Conservation (phyloP, 192 early-diverging fungal genomes). For the Glomus cerebriforme region DNA sequence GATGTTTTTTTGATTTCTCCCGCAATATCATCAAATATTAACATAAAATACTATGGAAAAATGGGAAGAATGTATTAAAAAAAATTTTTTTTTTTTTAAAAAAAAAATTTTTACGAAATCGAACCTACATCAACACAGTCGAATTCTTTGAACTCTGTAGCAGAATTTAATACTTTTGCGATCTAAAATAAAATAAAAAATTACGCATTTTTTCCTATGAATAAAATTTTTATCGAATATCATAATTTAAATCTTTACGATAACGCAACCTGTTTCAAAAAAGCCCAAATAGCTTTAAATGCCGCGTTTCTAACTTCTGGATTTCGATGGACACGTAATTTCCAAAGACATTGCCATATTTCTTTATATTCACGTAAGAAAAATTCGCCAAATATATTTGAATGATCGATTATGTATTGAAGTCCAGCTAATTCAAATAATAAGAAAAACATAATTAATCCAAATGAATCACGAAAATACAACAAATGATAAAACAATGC, state of each 20-base stretch:
- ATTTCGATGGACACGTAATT: conserved; percentile 11
- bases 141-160: conserved; percentile 13
- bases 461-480: background rate
- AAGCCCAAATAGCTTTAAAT: conserved; percentile 6
- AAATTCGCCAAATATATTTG: background rate
- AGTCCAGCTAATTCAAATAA: background rate
- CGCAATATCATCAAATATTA: conserved; percentile 39
- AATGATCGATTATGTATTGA: conserved; percentile 15
- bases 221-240: background rate
- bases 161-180: conserved; percentile 9
- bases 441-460: background rate
- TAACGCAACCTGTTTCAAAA: conserved; percentile 37
- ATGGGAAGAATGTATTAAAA: background rate
- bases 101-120: background rate
- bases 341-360: conserved; percentile 6
- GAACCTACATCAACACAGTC: conserved; percentile 33
- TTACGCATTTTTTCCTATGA: background rate
- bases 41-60: conserved; percentile 56
- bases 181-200: conserved; percentile 22
- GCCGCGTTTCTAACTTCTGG: background rate
- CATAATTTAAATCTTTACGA: background rate
- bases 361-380: background rate
- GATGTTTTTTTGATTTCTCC: background rate
- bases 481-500: background rate
- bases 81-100: background rate